Base-by-base conservation (phyloP, 2,329 filamentous ascomycete species). In the Albophoma yamanashiensis region DNA sequence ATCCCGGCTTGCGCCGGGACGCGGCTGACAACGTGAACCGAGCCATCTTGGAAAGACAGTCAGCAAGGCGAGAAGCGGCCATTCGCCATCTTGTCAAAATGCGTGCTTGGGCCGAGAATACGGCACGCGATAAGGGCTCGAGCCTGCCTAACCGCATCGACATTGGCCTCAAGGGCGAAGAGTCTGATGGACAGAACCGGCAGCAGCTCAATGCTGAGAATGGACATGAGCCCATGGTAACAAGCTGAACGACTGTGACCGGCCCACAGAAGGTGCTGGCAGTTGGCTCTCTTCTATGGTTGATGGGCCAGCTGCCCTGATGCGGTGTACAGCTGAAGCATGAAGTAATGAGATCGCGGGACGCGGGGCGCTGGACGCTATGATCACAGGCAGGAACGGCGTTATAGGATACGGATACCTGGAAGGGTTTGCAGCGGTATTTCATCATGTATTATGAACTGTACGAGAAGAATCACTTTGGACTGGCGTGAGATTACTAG, bases 11-110 rank as follows among this genome's bases (percentile, higher is more conserved):
- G 53, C 86, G 94, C 62, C 85, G 87, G 65, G 84, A 88, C 52
- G 92, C 97, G n/a, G 94, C 94, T 5, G 87, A 87, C 62, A 83
- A 83, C 66, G 94, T 99, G 59, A 99, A 99, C 70, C 87, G 92
- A 73, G 91, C 92, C 14, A 91, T 99, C 58, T 77, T 97, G 34
- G 79, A 83, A 60, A 86, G 82, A 57, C 88, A 92, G 70, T 87
- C 88, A 27, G 80, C 86, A 65, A 82, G 86, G 63, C 84, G 88
- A 62, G 91, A 96, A 72, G 89, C 92, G 15, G 89, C 90, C 34
- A 90, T 99, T 64, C 83, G 89, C 60, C 85, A 89, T 64, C 79
- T 99, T 3, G 86, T 96, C 47, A 87, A 88, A 68, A 82, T 96
- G 70, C 84, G 93, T 60, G 86, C 88, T 0, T 99, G 93, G 91